A percentile compares a stretch with the other conserved stretches of the same genome.
Conservation (phyloP, 2,329 filamentous ascomycete genomes). For the Beauveria rudraprayagi region DNA sequence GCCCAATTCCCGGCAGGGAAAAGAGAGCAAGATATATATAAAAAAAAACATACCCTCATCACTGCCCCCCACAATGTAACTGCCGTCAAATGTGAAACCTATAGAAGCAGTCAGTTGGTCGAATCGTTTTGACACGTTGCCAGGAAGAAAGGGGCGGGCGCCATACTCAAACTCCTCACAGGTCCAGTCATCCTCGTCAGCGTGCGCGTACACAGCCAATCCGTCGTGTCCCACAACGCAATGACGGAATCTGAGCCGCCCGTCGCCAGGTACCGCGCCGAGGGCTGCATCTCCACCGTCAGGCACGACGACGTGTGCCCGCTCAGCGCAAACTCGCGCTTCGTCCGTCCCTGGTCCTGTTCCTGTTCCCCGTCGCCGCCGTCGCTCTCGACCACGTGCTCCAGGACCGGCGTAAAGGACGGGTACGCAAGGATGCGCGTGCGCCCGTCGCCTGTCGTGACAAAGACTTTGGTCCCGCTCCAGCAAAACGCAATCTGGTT, state of each 20-base stretch:
- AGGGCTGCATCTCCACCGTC: conserved; percentile 60
- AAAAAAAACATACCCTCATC: conserved; percentile 50
- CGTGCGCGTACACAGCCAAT: conserved; percentile 69
- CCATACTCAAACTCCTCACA: conserved; percentile 56
- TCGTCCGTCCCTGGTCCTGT: neutral
- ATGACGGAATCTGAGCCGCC: conserved; percentile 70
- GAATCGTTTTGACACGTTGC: neutral
- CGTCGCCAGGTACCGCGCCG: conserved; percentile 63
- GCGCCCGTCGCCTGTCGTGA: conserved; percentile 63
- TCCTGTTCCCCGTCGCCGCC: no score
- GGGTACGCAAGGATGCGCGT: conserved; percentile 65
- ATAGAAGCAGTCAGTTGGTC: neutral
- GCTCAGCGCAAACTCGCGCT: conserved; percentile 52
- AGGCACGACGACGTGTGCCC: conserved; percentile 69
- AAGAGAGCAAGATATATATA: no score
- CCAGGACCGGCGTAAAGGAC: conserved; percentile 47
- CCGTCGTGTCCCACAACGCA: conserved; percentile 67
- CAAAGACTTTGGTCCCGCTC: conserved; percentile 61
- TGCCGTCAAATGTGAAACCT: conserved; percentile 74
- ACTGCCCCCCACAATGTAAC: conserved; percentile 64
- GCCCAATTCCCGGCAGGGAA: no score
- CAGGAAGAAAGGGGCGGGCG: neutral
- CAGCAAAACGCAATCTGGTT: conserved; percentile 71
- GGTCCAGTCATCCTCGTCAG: conserved; percentile 61
- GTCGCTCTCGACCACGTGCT: conserved; percentile 25